Percentiles rank a stretch among this genome's conserved stretches.
Conservation (phyloP, 495 filamentous ascomycete genomes). For the Aspergillus sparsus region DNA sequence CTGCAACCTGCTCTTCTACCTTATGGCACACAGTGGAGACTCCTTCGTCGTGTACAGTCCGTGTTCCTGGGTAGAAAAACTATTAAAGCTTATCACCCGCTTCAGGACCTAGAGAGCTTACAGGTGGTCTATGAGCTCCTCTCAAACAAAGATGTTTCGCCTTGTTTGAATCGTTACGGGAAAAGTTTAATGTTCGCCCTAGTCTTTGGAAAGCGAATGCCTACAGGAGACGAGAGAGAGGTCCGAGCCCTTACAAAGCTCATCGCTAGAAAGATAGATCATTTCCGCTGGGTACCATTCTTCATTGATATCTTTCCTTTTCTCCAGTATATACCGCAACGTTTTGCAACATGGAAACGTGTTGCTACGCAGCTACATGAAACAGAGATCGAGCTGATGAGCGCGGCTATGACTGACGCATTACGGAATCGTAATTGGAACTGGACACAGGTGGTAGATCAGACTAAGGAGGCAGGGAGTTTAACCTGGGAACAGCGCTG, state of each 20-base stretch:
- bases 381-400: background rate
- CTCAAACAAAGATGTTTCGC: background rate
- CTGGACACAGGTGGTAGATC: background rate
- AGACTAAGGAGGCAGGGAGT: background rate
- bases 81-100: background rate
- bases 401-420: background rate
- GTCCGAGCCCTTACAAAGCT: background rate
- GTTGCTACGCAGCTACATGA: background rate
- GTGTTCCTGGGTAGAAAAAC: background rate
- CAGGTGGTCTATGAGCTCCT: background rate
- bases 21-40: background rate
- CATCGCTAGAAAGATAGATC: background rate
- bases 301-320: background rate
- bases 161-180: background rate
- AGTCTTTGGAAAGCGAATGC: background rate
- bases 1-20: conserved; percentile 1
- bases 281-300: background rate
- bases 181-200: background rate
- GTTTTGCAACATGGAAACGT: background rate
- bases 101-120: background rate
- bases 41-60: background rate
- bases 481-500: background rate
- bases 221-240: background rate
- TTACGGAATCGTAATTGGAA: background rate
- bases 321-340: background rate